phyloP scores from a whole-genome alignment of 1,139 yeast genomes.

The Geotrichum bryndzae region DNA sequence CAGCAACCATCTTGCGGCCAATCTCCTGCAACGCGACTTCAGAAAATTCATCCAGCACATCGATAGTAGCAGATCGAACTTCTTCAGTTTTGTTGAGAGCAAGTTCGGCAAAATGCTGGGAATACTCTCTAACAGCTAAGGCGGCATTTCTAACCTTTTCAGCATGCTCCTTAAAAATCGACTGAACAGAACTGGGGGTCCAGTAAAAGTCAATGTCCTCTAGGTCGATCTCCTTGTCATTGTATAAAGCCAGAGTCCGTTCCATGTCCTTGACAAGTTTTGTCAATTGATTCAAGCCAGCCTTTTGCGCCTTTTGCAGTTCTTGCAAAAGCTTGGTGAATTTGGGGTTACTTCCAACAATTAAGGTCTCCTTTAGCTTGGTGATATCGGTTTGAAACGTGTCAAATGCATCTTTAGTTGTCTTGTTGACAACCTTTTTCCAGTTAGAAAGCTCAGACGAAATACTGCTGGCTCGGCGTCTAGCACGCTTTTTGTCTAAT shows the following conservation, averaged over 20 bases:
- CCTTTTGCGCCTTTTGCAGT: slow-evolving; percentile 23
- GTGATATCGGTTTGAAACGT: slow-evolving; percentile 32
- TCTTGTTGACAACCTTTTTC: slow-evolving; percentile 30
- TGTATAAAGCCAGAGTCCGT: slow-evolving; percentile 20
- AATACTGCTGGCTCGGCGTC: slow-evolving; percentile 11
- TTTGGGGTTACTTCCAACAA: slow-evolving; percentile 24
- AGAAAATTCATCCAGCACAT: slow-evolving; percentile 38
- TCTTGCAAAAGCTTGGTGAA: slow-evolving; percentile 27
- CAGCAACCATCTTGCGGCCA: slow-evolving; percentile 31
- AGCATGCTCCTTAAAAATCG: slow-evolving; percentile 28
- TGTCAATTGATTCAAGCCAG: slow-evolving; percentile 11
- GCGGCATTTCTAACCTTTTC: slow-evolving; percentile 30
- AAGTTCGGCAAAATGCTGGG: slow-evolving; percentile 31
- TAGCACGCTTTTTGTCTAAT: slow-evolving; percentile 12
- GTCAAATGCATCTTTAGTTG: slow-evolving; percentile 30
- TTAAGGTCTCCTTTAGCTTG: slow-evolving; percentile 26
- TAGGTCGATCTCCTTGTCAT: slow-evolving; percentile 18
- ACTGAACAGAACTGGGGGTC: slow-evolving; percentile 26
- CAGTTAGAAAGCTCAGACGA: slow-evolving; percentile 21
- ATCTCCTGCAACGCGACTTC: slow-evolving; percentile 36
- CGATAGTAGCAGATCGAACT: slow-evolving; percentile 34
- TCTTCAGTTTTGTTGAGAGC: slow-evolving; percentile 34
- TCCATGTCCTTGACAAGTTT: slow-evolving; percentile 20
- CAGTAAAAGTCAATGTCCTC: slow-evolving; percentile 19
- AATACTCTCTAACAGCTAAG: slow-evolving; percentile 30